A percentile compares a stretch with the other conserved stretches of the same genome.
Conservation (phyloP, 177 flowering plant genomes). For the Vitis hybrid region DNA sequence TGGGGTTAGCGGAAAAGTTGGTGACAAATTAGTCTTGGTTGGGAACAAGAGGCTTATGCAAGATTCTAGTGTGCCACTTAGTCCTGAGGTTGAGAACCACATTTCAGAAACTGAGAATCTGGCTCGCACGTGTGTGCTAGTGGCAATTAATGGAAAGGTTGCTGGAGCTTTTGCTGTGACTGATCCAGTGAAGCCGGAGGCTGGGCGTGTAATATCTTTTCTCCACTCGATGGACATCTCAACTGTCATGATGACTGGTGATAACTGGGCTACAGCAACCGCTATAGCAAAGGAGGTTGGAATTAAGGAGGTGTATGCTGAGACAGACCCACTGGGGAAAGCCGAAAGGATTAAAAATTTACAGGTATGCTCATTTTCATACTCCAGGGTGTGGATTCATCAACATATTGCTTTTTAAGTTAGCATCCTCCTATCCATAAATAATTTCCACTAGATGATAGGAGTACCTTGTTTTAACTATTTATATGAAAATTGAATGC, state of each 20-base stretch:
- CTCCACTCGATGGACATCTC: conserved; percentile 73
- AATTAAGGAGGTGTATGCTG: conserved; percentile 74
- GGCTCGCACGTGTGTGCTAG: conserved; percentile 82
- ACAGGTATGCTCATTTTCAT: conserved; percentile 50
- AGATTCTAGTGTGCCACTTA: conserved; percentile 40
- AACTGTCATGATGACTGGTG: conserved; percentile 92
- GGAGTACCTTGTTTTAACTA: background rate
- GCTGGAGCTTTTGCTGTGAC: conserved; percentile 86
- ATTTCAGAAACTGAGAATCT: conserved; percentile 61
- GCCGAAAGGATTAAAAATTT: conserved; percentile 82
- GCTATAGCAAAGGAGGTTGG: conserved; percentile 86
- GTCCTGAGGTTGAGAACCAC: conserved; percentile 54
- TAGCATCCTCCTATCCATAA: background rate
- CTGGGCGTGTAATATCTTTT: conserved; percentile 61
- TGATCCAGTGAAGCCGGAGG: conserved; percentile 94
- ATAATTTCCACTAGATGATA: background rate
- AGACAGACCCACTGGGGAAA: conserved; percentile 81
- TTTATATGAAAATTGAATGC: conserved; percentile 12
- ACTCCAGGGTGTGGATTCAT: background rate
- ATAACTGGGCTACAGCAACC: conserved; percentile 84
- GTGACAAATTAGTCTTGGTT: conserved; percentile 56
- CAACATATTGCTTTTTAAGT: background rate
- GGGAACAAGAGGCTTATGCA: conserved; percentile 90
- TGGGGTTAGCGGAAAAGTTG: conserved; percentile 77
- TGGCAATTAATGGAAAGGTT: conserved; percentile 63